Conservation (phyloP, 768 basidiomycete species). For the Boletus rex-veris region DNA sequence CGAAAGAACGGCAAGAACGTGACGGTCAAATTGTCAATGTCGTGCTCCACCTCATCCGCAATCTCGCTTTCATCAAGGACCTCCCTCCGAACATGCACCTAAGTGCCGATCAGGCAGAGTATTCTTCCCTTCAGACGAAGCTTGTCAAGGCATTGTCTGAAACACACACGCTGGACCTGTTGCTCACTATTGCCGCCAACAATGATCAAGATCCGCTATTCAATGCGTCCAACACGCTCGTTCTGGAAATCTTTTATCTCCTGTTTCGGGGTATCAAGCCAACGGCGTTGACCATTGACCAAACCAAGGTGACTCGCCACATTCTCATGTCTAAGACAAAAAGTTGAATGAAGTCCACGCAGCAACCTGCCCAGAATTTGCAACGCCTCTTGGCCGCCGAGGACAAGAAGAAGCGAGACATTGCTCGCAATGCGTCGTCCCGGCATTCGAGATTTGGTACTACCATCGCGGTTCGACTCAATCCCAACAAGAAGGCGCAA, state of each 20-base stretch:
- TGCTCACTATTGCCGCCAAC: constrained; percentile 85
- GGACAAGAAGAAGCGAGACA: constrained; percentile 55
- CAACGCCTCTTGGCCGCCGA: constrained; percentile 77
- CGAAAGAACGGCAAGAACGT: constrained; percentile 67
- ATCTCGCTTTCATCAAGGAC: constrained; percentile 93
- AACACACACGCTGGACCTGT: constrained; percentile 68
- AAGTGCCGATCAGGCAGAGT: constrained; percentile 77
- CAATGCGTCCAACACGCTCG: constrained; percentile 82
- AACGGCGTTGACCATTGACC: constrained; percentile 51
- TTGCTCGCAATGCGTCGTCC: constrained; percentile 56
- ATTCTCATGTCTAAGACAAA: constrained; percentile 2
- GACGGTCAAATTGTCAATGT: constrained; percentile 88
- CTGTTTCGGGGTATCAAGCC: constrained; percentile 81
- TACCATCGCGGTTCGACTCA: constrained; percentile 78
- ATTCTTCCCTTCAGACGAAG: constrained; percentile 72
- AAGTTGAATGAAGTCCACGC: constrained; percentile 13
- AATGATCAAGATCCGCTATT: constrained; percentile 72
- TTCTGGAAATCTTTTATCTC: constrained; percentile 91
- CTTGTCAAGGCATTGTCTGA: constrained; percentile 69
- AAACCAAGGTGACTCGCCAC: constrained; percentile 50
- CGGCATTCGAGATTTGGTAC: constrained; percentile 97
- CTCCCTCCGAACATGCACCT: constrained; percentile 64
- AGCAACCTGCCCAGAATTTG: constrained; percentile 70
- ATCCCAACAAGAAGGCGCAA: constrained; percentile 46
- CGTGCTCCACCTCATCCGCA: constrained; percentile 84